These are phyloP conservation scores for Colletotrichum costaricense DNA, from an alignment of 2,329 filamentous ascomycete species.

Conservation along the genomic window DNA sequence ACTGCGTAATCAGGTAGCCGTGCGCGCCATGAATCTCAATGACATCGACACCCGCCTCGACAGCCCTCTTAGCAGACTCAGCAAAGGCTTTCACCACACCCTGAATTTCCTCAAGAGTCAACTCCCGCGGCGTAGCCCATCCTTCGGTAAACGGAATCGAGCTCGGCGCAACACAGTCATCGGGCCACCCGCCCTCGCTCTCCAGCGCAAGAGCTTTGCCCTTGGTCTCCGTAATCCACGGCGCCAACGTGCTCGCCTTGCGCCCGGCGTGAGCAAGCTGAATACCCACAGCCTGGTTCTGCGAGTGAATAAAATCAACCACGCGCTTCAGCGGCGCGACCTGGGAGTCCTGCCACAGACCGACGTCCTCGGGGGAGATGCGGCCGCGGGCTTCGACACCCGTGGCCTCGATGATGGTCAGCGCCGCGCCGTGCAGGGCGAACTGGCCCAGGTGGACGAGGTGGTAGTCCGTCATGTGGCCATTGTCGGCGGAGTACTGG, in stretches of 20 bases:
- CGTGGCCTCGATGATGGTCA: constrained; percentile 84
- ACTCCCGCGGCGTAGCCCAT: constrained; percentile 72
- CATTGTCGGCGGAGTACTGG: constrained; percentile 66
- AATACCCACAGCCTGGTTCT: constrained; percentile 80
- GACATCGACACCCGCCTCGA: constrained; percentile 79
- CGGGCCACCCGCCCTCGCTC: constrained; percentile 66
- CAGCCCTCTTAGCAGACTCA: constrained; percentile 66
- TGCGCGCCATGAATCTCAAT: constrained; percentile 77
- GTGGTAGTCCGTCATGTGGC: constrained; percentile 85
- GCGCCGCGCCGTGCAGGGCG: constrained; percentile 77
- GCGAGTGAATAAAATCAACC: constrained; percentile 83
- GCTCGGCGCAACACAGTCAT: constrained; percentile 64
- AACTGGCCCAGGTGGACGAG: constrained; percentile 85
- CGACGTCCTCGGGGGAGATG: constrained; percentile 83
- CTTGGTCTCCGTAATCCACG: constrained; percentile 71
- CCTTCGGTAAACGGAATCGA: constrained; percentile 69
- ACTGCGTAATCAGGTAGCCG: constrained; percentile 75
- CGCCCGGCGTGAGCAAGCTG: constrained; percentile 86
- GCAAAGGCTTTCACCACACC: constrained; percentile 72
- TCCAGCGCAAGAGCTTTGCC: constrained; percentile 62
- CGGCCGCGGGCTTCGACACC: constrained; percentile 80
- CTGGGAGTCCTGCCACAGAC: constrained; percentile 88
- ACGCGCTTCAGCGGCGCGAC: constrained; percentile 77
- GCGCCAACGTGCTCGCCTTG: constrained; percentile 70
- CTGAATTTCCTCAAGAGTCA: constrained; percentile 77